A percentile compares a stretch with the other conserved stretches of the same genome.
Evolutionary conservation across 2,329 filamentous ascomycete species (phyloP).

Genomic region (Sporothrix curviconia): DNA sequence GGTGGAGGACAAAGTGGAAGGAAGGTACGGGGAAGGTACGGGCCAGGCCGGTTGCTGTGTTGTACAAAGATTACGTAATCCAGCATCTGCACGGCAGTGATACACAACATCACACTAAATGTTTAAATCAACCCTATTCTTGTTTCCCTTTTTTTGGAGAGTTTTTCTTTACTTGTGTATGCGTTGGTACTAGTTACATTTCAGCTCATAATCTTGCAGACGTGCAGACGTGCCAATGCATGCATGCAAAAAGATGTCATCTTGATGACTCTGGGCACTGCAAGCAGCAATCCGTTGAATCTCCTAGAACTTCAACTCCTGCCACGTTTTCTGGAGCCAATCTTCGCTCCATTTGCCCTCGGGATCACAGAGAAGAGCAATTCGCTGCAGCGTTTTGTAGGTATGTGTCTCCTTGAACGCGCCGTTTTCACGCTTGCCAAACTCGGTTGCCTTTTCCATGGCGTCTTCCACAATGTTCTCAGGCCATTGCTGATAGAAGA

Average conservation of each 20-base stretch:
- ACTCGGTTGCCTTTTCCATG: not conserved
- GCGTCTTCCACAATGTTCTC: not conserved
- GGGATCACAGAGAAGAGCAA: too few species aligned
- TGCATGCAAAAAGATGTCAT: too few species aligned
- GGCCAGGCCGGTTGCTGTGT: not conserved
- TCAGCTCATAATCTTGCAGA: too few species aligned
- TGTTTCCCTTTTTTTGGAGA: not conserved
- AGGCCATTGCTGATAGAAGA: conserved; percentile 15
- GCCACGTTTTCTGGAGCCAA: not conserved
- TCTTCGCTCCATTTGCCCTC: too few species aligned
- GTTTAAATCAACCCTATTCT: not conserved
- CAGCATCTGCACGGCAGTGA: too few species aligned
- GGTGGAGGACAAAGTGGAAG: not conserved
- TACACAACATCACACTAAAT: too few species aligned
- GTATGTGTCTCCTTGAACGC: not conserved
- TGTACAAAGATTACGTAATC: not conserved
- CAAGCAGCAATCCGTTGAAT: too few species aligned
- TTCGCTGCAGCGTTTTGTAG: conserved; percentile 1
- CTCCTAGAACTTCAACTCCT: too few species aligned
- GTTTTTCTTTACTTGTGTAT: not conserved
- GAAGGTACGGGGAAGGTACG: too few species aligned
- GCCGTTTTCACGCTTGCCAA: not conserved
- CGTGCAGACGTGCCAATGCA: too few species aligned
- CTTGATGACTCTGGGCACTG: too few species aligned
- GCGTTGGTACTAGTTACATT: too few species aligned